These are phyloP conservation scores for Leccinum holopus DNA, from an alignment of 1,284 basidiomycete species.

Conservation along the genomic window DNA sequence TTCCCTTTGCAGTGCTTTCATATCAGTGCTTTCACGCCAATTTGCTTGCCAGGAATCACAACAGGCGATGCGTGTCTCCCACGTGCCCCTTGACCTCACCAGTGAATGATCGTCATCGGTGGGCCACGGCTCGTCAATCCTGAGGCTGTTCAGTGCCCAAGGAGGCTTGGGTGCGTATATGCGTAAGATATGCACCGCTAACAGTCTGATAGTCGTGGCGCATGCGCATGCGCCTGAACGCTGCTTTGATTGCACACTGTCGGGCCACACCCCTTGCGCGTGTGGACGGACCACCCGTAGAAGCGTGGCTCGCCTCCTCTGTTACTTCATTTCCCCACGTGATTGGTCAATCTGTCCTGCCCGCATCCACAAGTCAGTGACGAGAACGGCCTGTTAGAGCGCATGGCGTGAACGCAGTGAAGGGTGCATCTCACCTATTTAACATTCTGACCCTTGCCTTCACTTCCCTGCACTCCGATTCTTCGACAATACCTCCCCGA, in stretches of 20 bases:
- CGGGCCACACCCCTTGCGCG: constrained; percentile 26
- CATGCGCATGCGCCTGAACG: constrained; percentile 7
- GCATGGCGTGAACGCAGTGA: constrained; percentile 33
- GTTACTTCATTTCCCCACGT: constrained; percentile 20
- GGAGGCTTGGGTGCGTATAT: constrained; percentile 16
- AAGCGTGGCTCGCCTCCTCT: constrained; percentile 27
- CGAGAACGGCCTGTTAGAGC: constrained; percentile 23
- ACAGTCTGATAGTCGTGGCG: constrained; percentile 11
- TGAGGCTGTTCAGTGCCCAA: constrained; percentile 14
- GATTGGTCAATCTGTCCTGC: constrained; percentile 31
- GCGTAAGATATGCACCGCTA: constrained; percentile 13
- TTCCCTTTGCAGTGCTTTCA: constrained; percentile 36
- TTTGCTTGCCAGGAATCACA: constrained; percentile 20
- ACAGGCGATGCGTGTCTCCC: constrained; percentile 33
- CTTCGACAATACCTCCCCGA: constrained; percentile 30
- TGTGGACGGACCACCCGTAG: constrained; percentile 28
- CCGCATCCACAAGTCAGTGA: constrained; percentile 34
- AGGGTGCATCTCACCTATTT: constrained; percentile 28
- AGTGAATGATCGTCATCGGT: not conserved
- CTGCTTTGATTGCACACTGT: constrained; percentile 17
- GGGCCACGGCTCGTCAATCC: constrained; percentile 5
- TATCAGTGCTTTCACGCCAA: constrained; percentile 30
- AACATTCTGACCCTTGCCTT: constrained; percentile 35
- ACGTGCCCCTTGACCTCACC: constrained; percentile 28
- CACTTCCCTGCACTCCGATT: constrained; percentile 47